These are phyloP conservation scores for Coemansia sp. DNA, from an alignment of 192 early-diverging fungal species.

Conservation along the genomic window DNA sequence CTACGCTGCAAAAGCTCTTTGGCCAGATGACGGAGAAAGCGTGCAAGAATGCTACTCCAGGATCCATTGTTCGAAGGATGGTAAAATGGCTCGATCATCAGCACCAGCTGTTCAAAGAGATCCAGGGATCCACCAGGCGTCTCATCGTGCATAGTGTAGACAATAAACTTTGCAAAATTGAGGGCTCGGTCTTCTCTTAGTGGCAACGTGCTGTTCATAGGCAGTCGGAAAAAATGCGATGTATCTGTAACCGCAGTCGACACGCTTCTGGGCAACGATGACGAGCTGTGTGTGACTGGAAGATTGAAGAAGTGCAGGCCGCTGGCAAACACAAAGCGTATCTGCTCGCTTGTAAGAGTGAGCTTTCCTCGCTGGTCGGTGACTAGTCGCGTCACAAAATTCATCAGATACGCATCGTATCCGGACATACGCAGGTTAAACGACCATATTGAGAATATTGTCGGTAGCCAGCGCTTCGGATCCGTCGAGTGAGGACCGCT, in stretches of 20 bases:
- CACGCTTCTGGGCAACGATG: constrained; percentile 22
- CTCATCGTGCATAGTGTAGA: constrained; percentile 69
- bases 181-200: constrained; percentile 43
- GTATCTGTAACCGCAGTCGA: constrained; percentile 26
- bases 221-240: constrained; percentile 37
- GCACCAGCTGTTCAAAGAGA: constrained; percentile 73
- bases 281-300: constrained; percentile 23
- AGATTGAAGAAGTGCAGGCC: constrained; percentile 51
- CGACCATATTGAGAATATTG: constrained; percentile 82
- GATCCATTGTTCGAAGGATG: constrained; percentile 90
- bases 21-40: constrained; percentile 67
- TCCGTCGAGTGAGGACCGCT: constrained; percentile 22
- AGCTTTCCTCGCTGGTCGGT: constrained; percentile 40
- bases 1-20: constrained; percentile 67
- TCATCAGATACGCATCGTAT: constrained; percentile 70
- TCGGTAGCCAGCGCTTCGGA: constrained; percentile 71
- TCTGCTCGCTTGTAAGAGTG: constrained; percentile 38
- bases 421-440: constrained; percentile 58
- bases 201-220: constrained; percentile 25
- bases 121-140: constrained; percentile 56
- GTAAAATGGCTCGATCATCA: constrained; percentile 83
- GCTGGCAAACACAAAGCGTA: constrained; percentile 50
- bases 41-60: constrained; percentile 76
- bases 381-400: constrained; percentile 70
- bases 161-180: constrained; percentile 73